phyloP scores from a whole-genome alignment of 2,329 filamentous ascomycete genomes.

The Pseudogymnoascus sp. region DNA sequence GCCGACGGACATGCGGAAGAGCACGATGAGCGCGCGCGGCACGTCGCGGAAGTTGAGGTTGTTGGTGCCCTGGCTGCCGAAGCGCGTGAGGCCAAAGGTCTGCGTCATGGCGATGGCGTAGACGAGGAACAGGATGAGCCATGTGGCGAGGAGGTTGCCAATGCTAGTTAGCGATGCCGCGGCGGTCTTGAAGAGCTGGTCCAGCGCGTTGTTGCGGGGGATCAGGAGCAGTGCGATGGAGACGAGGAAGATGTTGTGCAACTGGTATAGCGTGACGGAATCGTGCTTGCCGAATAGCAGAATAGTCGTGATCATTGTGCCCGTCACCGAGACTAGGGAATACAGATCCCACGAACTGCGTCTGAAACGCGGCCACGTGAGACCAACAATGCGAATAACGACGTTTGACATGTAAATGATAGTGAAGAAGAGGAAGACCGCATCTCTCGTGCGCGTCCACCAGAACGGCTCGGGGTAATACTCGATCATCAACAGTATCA shows the following conservation, averaged over 20 bases:
- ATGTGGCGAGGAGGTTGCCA: slow-evolving; percentile 85
- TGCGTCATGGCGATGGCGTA: slow-evolving; percentile 96
- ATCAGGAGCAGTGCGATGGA: slow-evolving; percentile 85
- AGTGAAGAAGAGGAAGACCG: slow-evolving; percentile 72
- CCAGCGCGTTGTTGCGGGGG: slow-evolving; percentile 89
- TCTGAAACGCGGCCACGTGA: slow-evolving; percentile 87
- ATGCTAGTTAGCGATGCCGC: slow-evolving; percentile 89
- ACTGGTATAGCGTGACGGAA: slow-evolving; percentile 57
- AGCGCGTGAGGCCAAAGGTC: slow-evolving; percentile 88
- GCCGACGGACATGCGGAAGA: slow-evolving; percentile 88
- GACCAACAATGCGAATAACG: slow-evolving; percentile 71
- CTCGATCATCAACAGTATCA: slow-evolving; percentile 76
- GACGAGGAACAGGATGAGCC: slow-evolving; percentile 93
- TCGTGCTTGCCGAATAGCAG: slow-evolving; percentile 57
- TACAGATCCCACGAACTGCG: slow-evolving; percentile 95
- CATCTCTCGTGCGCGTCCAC: slow-evolving; percentile 66
- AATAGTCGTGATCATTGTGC: slow-evolving; percentile 74
- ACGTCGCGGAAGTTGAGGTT: slow-evolving; percentile 92
- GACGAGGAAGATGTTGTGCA: slow-evolving; percentile 93
- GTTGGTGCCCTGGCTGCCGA: slow-evolving; percentile 61
- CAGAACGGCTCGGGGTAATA: slow-evolving; percentile 65
- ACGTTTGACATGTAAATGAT: slow-evolving; percentile 78
- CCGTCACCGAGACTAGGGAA: slow-evolving; percentile 69
- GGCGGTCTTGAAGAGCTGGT: slow-evolving; percentile 97
- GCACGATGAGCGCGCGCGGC: slow-evolving; percentile 82